Base-by-base conservation (phyloP, 2,329 filamentous ascomycete species). In the Penicillium sp. region DNA sequence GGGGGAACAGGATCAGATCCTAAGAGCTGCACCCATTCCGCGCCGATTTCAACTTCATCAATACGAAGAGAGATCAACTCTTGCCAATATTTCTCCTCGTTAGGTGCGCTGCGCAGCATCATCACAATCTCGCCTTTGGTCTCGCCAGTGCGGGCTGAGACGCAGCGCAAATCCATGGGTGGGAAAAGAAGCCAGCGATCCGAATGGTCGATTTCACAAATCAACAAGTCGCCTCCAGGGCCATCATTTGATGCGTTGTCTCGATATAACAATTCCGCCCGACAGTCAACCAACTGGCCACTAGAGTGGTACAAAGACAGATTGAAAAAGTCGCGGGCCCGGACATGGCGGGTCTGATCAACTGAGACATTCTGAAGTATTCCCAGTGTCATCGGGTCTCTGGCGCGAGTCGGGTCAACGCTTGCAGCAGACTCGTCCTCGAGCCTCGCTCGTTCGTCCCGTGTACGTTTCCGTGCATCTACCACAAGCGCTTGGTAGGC, bases 21-120 rank as follows among this genome's bases (percentile, higher is more conserved):
- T n/a, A 97, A 76, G 72, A 96, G 89, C 36, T 88, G 82, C 34
- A 96, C 77, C 94, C 94, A 99, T 71, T 97, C 94, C 15, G 83
- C 76, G 6, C 87, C 85, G 53, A 91, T 85, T 51, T 89, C 86
- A 56, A 91, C 86, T 65, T 89, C 84, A 48, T 92, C 87, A 2
- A 88, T 84, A 9, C 80, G 82, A 15, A 97, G 78, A n/a, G 84
- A 86, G 53, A 97, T 77, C 6, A 95, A 76, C 72, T 99, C 92
- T 56, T 86, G 86, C 92, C 93, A 97, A 58, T 88, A 84, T 47
- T 81, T 73, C 21, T 78, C 77, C 7, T 60, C 59, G 10, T 80
- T 81, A 34, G 84, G 82, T 56, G 77, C 77, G 38, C 90, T 91
- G 53, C 90, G 85, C 49, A 96, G 81, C 92, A 97, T 96, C 53